A percentile compares a stretch with the other conserved stretches of the same genome.
Conservation (phyloP, 169 alveolate genomes). For the Fabrea salina region DNA sequence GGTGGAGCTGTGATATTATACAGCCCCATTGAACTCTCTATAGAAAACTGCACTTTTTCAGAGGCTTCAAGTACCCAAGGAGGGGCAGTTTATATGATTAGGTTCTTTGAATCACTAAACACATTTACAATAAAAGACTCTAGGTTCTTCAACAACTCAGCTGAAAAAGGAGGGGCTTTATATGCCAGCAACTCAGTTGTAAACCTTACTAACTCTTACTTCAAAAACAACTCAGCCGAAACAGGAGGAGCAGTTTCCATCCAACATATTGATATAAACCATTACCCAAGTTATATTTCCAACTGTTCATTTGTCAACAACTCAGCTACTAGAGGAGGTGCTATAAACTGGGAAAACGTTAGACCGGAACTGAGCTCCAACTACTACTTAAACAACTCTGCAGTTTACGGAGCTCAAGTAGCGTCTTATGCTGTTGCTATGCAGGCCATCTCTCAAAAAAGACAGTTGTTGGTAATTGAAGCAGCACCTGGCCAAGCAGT, state of each 20-base stretch:
- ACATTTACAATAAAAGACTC: not conserved
- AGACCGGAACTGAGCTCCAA: not conserved
- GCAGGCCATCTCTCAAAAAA: not conserved
- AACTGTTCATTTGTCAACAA: not conserved
- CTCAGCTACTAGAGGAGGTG: not conserved
- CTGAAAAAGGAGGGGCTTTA: not conserved
- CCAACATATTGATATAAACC: not conserved
- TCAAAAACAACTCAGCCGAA: not conserved
- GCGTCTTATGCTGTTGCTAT: constrained; percentile 16
- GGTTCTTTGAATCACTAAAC: too few species aligned
- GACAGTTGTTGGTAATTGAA: not conserved
- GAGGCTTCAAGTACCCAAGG: too few species aligned
- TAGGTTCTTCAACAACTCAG: not conserved
- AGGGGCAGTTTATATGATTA: too few species aligned
- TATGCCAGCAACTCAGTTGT: not conserved
- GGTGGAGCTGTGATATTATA: too few species aligned
- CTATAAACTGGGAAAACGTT: not conserved
- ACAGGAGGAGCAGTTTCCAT: constrained; percentile 10
- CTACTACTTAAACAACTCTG: not conserved
- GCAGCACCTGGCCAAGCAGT: constrained; percentile 20
- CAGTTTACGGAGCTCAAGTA: constrained; percentile 14
- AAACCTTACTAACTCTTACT: not conserved
- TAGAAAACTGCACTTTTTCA: too few species aligned
- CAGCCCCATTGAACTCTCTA: too few species aligned
- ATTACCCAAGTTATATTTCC: not conserved